Base-by-base conservation (phyloP, 305 asterid species). In the Fraxinus velutina region DNA sequence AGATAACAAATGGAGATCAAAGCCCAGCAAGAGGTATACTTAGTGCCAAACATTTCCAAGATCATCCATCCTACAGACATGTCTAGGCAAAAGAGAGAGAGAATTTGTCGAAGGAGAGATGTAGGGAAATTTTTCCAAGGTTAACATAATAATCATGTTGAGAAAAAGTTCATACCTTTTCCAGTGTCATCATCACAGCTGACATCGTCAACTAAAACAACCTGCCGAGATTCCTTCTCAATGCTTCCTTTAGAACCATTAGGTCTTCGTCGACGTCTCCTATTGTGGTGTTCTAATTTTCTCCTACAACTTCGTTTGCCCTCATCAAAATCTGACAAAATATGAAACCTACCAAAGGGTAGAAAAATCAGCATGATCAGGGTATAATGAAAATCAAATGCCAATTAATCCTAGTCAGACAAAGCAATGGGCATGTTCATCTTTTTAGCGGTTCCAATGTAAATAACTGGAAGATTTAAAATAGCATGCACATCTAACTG, bases 231-330 rank as follows among this genome's bases (percentile, higher is more conserved):
- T 78, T 91, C 94, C 86, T 86, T 88, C 24, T 85, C 94, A 19
- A 70, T 52, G 55, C 80, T 85, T 15, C 80, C 90, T 87, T 87
- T 92, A 73, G 92, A 81, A 79, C 88, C 93, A 42, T 86, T 85
- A 39, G 93, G 86, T 85, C 90, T 93, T 83, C 94, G 90, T 84
- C 97, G 85, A 17, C 97, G 94, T 77, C 98, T 86, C 78, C 88
- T 86, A 79, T 95, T 95, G 84, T 95, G 98, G 50, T 88, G 92
- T 84, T 91, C 95, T 88, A 95, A 87, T 86, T 95, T 95, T 91
- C 96, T 88, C 39, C 98, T 89, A 83, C 98, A 95, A 86, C 98
- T 95, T 12, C 98, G 97, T 78, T 92, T 95, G 81, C 97, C 97
- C 89, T 93, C n/a, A 47, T 95, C 98, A 84, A 95, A 95, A 86